A percentile compares a stretch with the other conserved stretches of the same genome.
Conservation (phyloP, 2,329 filamentous ascomycete genomes). For the Paecilomyces fulvus region DNA sequence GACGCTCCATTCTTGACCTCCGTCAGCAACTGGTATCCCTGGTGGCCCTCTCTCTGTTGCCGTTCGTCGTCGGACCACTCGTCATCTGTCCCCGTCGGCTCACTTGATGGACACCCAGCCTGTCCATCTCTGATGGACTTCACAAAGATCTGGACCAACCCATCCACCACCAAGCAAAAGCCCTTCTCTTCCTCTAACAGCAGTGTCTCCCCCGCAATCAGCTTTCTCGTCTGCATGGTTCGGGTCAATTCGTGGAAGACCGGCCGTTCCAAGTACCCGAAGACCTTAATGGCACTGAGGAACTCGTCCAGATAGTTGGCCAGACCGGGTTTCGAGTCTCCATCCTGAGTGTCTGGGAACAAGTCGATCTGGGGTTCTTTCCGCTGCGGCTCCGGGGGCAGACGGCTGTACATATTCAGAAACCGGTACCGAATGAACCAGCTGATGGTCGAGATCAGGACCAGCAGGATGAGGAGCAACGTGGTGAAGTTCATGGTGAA, state of each 20-base stretch:
- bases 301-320: conserved; percentile 98
- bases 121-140: conserved; percentile 60
- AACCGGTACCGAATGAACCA: conserved; percentile 95
- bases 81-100: conserved; percentile 29
- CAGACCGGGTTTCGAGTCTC: conserved; percentile 79
- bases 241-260: conserved; percentile 96
- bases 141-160: conserved; percentile 94
- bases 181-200: conserved; percentile 96
- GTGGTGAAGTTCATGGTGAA: conserved; percentile 99
- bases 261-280: conserved; percentile 89
- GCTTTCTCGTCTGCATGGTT: conserved; percentile 95
- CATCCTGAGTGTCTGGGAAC: conserved; percentile 87
- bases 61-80: conserved; percentile 64
- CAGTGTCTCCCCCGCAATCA: conserved; percentile 92
- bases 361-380: conserved; percentile 94
- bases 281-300: conserved; percentile 96
- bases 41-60: conserved; percentile 49
- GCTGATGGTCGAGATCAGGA: conserved; percentile 72
- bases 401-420: conserved; percentile 89
- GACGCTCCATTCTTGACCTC: conserved; percentile 97
- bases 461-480: conserved; percentile 70
- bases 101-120: conserved; percentile 29
- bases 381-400: conserved; percentile 88
- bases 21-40: conserved; percentile 88
- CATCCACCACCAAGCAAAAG: conserved; percentile 95